These are phyloP conservation scores for Aurantiochytrium sp. DNA, from an alignment of 108 stramenopile genomes.

Conservation along the genomic window DNA sequence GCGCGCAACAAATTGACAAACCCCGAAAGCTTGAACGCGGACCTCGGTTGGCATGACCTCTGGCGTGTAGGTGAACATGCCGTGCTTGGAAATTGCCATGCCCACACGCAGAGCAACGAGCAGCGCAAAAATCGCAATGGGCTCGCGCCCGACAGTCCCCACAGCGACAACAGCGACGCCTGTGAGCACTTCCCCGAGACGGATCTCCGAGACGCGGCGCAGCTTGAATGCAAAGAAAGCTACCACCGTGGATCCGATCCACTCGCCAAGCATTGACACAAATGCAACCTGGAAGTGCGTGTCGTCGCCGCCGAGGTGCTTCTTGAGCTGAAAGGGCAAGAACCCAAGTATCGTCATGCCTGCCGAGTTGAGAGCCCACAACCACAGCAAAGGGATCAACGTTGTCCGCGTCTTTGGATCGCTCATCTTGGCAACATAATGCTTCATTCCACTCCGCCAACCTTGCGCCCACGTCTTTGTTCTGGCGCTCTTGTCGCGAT, in stretches of 20 bases:
- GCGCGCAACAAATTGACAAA: neutral
- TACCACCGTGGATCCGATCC: neutral
- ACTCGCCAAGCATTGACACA: neutral
- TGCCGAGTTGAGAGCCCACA: neutral
- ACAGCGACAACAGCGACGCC: neutral
- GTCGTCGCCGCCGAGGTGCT: neutral
- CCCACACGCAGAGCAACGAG: neutral
- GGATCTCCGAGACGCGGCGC: neutral
- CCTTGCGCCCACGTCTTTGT: neutral
- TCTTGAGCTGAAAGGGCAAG: neutral
- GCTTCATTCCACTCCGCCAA: neutral
- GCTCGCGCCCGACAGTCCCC: neutral
- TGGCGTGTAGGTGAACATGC: neutral
- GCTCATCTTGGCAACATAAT: neutral
- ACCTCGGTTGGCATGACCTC: neutral
- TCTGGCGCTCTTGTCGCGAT: too few relatives aligned
- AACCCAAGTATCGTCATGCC: neutral
- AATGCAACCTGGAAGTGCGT: neutral
- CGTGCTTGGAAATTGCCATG: neutral
- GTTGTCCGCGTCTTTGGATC: neutral
- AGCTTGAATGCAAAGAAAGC: neutral
- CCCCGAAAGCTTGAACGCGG: neutral
- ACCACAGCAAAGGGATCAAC: neutral
- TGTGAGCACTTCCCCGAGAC: neutral
- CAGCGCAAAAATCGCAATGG: neutral